Base-by-base conservation (phyloP, 805 yeast species). In the Wickerhamomyces bisporus region DNA sequence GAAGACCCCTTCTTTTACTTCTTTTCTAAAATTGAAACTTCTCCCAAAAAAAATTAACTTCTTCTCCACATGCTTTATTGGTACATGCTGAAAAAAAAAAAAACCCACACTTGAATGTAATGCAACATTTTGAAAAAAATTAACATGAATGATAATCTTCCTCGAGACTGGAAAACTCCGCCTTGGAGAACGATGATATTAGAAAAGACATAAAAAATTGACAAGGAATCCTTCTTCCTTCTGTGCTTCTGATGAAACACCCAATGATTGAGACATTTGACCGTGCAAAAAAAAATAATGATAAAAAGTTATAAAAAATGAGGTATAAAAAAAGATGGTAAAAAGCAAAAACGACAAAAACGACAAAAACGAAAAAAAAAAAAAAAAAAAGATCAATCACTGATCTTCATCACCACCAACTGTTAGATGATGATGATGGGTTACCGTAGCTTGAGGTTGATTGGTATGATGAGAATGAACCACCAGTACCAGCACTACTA, bases 401-500 rank as follows among this genome's bases (percentile, higher is more conserved):
- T 7, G 24, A 7, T 21, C 10, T 21, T 7, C 7, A 18, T 42
- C 19, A 38, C 47, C 47, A 40, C 48, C 41, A 31, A 38, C 38
- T 38, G 48, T 46, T 44, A 35, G 43, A 40, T 23, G 49, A 34
- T 43, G 54, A 47, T 25, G 49, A 34, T 42, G 43, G 53, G 45
- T 52, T 54, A 44, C 56, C 55, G 33, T 42, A 49, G 16, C 41
- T 16, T 4, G n/a, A n/a, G n/a, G n/a, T n/a, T n/a, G 39, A 35
- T 35, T 35, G 39, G 36, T 26, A 40, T 11, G 38, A 33, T 18
- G 46, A 39, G 24, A 35, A 36, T 13, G 40, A 45, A 25, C 42
- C 34, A 23, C 38, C 33, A n/a, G 40, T 35, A 32, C 42, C 26
- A 30, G 47, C 47, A 40, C 46, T 42, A 35, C 20, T 29, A 14